Base-by-base conservation (phyloP, 2,329 filamentous ascomycete species). In the Cladosporium sp. region DNA sequence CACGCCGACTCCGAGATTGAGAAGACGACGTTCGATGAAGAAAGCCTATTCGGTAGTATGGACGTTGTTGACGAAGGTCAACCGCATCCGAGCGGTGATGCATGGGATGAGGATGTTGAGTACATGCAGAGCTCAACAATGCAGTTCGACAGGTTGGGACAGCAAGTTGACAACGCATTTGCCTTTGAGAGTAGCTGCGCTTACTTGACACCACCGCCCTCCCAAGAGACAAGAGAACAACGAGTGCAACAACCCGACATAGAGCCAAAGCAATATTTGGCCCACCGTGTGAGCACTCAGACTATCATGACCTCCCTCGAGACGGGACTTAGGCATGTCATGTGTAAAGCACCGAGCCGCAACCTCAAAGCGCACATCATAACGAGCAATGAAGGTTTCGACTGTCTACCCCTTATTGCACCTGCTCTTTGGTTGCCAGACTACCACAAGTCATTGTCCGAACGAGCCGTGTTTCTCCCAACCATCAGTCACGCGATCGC, bases 391-490 rank as follows among this genome's bases (percentile, higher is more conserved):
- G 76, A 76, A 16, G 76, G 76, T 13, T 68, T 72, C 25, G 67
- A 72, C 43, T 73, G 73, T 49, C 72, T 83, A 3, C 71, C 76
- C 43, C 73, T 77, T 43, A 60, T 81, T 6, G 76, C 75, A 43
- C 80, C 81, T 3, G 66, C 71, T 5, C 53, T 82, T 30, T 83
- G 77, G 76, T 75, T 74, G 56, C 75, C 76, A 7, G 76, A 73
- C 7, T 78, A 79, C 66, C 67, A 78, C 21, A 64, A 65, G 21
- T 76, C 79, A 43, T 13, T 71, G 6, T 63, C 66, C 6, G 34
- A 53, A 10, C 73, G 78, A 66, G 72, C 76, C 21, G 70, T 75
- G 16, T 71, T 81, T 21, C 26, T 78, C n/a, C 78, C 79, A 5
- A 78, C 75, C 0, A 73, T 82, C 49, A 72, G 69, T 43, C 75